Evolutionary conservation across 139 green algal genomes (phyloP).

Genomic region (Coccomyxa sp.): DNA sequence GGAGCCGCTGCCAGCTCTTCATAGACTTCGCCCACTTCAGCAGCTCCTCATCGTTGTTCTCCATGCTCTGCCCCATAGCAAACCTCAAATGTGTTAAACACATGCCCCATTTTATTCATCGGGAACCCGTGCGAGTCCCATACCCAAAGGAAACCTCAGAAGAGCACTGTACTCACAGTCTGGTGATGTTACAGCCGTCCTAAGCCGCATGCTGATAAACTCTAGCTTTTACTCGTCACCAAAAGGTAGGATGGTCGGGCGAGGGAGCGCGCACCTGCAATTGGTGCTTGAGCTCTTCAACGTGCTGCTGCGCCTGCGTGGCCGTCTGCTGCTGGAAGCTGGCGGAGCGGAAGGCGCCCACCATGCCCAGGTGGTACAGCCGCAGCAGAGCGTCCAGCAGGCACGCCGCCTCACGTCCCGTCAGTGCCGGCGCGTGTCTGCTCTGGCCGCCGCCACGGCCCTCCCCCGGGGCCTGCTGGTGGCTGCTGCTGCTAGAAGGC

Average conservation of each 20-base stretch:
- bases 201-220: too few species aligned
- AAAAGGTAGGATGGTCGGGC: too few species aligned
- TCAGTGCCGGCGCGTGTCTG: background rate
- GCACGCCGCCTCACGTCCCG: slow-evolving; percentile 16
- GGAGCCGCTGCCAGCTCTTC: background rate
- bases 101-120: background rate
- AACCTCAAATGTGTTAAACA: background rate
- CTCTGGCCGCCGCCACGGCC: too few species aligned
- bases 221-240: too few species aligned
- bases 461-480: background rate
- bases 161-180: too few species aligned
- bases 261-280: background rate
- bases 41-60: background rate
- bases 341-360: slow-evolving; percentile 23
- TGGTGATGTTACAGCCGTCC: too few species aligned
- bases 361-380: slow-evolving; percentile 70
- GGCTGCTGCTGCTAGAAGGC: too few species aligned
- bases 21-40: background rate
- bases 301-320: slow-evolving; percentile 20
- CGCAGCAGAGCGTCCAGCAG: slow-evolving; percentile 62
- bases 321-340: slow-evolving; percentile 27
- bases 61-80: background rate
- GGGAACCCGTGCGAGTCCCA: background rate
- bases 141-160: too few species aligned
- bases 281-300: background rate